Conservation (phyloP, 345 rosid genomes). For the Noccaea bulbosa region DNA sequence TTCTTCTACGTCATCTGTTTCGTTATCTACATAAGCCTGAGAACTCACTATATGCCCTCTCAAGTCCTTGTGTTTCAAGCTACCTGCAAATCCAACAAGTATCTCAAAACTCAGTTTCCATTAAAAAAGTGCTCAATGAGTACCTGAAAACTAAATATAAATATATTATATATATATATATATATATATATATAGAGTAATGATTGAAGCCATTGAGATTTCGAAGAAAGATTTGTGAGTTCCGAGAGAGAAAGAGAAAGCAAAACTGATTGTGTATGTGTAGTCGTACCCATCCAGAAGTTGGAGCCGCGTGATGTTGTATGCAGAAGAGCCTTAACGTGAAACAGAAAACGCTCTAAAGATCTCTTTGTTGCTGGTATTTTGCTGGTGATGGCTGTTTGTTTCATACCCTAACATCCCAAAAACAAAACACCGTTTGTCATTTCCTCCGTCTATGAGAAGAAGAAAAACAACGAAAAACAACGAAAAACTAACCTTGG, state of each 20-base stretch:
- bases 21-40: slow-evolving; percentile 67
- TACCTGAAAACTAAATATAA: not conserved
- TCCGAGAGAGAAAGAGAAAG: not conserved
- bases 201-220: not conserved
- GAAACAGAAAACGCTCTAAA: slow-evolving; percentile 81
- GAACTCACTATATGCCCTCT: slow-evolving; percentile 86
- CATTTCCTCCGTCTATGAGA: slow-evolving; percentile 3
- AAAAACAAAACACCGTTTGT: slow-evolving; percentile 32
- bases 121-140: not conserved
- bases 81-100: slow-evolving; percentile 52
- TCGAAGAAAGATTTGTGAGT: not conserved
- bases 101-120: not conserved
- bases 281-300: slow-evolving; percentile 84
- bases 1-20: slow-evolving; percentile 33
- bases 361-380: slow-evolving; percentile 80
- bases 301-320: slow-evolving; percentile 66
- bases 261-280: not conserved
- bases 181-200: not conserved
- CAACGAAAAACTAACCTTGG: slow-evolving; percentile 73
- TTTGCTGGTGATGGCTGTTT: slow-evolving; percentile 72
- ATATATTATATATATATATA: too few species aligned
- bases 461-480: not conserved
- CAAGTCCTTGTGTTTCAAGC: slow-evolving; percentile 85
- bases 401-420: slow-evolving; percentile 66
- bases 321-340: slow-evolving; percentile 83